A percentile compares a stretch with the other conserved stretches of the same genome.
Evolutionary conservation across 768 basidiomycete genomes (phyloP).

Genomic region (Hortiboletus campestris): DNA sequence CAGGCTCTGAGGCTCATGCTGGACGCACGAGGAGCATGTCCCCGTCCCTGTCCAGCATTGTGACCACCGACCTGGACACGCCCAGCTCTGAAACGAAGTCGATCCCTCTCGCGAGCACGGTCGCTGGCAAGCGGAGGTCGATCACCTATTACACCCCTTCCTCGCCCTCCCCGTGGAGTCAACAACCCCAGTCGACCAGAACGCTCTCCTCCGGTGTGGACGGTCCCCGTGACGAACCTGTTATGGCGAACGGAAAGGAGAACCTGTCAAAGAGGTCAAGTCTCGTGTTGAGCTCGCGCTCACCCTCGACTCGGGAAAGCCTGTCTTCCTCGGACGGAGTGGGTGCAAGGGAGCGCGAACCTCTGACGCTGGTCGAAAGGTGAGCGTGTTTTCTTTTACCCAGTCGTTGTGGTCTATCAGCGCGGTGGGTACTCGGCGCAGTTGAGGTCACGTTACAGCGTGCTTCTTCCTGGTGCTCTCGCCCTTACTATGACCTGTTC

Average conservation of each 20-base stretch:
- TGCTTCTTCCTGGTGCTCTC: too few relatives aligned
- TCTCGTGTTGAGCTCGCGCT: constrained; percentile 14
- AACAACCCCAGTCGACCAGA: constrained; percentile 1
- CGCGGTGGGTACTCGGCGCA: not conserved
- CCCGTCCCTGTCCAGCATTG: not conserved
- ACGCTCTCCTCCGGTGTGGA: constrained; percentile 3
- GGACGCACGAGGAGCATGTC: constrained; percentile 7
- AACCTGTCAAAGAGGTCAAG: constrained; percentile 19
- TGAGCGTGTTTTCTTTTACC: constrained; percentile 35
- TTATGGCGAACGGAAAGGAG: constrained; percentile 6
- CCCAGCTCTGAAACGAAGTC: not conserved
- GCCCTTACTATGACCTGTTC: too few relatives aligned
- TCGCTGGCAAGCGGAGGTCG: constrained; percentile 20
- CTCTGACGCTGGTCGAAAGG: constrained; percentile 71
- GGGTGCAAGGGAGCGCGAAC: constrained; percentile 31
- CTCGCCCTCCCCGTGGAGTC: constrained; percentile 26
- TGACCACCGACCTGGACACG: not conserved
- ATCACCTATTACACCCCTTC: constrained; percentile 29
- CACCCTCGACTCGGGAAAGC: constrained; percentile 20
- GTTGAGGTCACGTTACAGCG: not conserved
- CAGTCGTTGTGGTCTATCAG: not conserved
- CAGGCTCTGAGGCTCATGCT: not conserved
- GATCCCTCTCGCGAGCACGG: not conserved
- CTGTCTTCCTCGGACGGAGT: constrained; percentile 10
- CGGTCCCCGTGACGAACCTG: not conserved